Evolutionary conservation across 139 green algal species (phyloP).

Genomic region (Yamagishiella unicocca): DNA sequence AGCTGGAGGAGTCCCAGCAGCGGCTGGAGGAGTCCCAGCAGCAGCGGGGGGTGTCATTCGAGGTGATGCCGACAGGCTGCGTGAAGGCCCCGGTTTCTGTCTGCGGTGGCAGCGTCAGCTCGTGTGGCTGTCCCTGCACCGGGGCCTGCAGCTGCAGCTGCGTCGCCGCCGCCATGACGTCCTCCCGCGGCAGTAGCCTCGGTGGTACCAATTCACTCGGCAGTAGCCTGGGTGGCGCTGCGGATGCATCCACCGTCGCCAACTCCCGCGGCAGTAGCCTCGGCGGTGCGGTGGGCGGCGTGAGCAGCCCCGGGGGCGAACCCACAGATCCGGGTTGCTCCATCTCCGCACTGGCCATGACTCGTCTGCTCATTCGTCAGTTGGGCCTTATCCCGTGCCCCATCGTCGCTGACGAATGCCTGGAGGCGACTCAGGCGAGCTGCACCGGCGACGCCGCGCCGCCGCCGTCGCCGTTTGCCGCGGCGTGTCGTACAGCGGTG

Average conservation of each 20-base stretch:
- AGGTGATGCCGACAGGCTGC: no score
- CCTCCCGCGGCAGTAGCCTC: no score
- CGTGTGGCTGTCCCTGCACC: not conserved
- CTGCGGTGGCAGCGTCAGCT: not conserved
- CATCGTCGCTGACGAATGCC: not conserved
- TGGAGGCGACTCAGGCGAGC: not conserved
- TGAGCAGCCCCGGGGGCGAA: not conserved
- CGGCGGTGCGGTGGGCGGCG: not conserved
- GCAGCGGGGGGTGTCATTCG: no score
- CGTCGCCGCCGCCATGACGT: no score
- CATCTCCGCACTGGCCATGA: conserved; percentile 3
- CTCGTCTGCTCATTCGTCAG: not conserved
- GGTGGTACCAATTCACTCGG: no score
- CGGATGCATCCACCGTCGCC: no score
- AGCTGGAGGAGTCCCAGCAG: no score
- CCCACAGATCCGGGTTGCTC: not conserved
- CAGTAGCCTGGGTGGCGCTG: no score
- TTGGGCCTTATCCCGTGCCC: not conserved
- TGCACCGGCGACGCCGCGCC: not conserved
- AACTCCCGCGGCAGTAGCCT: not conserved
- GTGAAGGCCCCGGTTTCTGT: no score
- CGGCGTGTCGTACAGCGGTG: not conserved
- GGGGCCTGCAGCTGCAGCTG: not conserved
- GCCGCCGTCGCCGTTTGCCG: conserved; percentile 4
- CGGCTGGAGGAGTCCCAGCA: no score